A percentile compares a stretch with the other conserved stretches of the same genome.
phyloP scores from a whole-genome alignment of 805 yeast genomes.

The Starmerella apicola region DNA sequence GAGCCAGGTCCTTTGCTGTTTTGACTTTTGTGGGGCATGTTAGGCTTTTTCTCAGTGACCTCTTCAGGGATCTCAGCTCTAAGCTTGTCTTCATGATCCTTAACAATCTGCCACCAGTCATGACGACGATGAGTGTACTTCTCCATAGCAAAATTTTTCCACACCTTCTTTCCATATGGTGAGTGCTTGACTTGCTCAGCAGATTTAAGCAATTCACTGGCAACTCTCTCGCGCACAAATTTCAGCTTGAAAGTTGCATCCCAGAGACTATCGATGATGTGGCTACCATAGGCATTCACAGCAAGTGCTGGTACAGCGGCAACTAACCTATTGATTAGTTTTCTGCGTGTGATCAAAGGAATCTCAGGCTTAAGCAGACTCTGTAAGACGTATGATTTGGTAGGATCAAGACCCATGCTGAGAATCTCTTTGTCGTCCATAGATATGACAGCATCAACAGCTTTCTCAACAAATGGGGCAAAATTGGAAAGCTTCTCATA shows the following conservation, averaged over 20 bases:
- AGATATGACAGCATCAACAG: slow-evolving; percentile 33
- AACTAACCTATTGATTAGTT: slow-evolving; percentile 51
- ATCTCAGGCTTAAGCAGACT: slow-evolving; percentile 39
- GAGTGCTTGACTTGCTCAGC: slow-evolving; percentile 68
- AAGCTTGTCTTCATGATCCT: slow-evolving; percentile 25
- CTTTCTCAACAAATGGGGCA: slow-evolving; percentile 40
- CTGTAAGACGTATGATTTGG: slow-evolving; percentile 81
- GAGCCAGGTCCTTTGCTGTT: neutral
- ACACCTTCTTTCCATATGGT: slow-evolving; percentile 76
- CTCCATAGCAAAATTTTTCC: slow-evolving; percentile 94
- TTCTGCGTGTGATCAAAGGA: slow-evolving; percentile 46
- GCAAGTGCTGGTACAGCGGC: slow-evolving; percentile 48
- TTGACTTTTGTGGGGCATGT: neutral
- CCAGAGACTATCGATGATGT: slow-evolving; percentile 78
- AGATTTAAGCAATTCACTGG: slow-evolving; percentile 45
- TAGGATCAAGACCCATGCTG: slow-evolving; percentile 79
- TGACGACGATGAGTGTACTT: slow-evolving; percentile 54
- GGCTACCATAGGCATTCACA: slow-evolving; percentile 84
- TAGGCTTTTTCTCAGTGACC: too few relatives aligned
- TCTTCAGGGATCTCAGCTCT: slow-evolving; percentile 7
- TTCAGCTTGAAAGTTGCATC: slow-evolving; percentile 61
- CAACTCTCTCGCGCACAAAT: slow-evolving; percentile 77
- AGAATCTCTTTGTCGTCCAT: slow-evolving; percentile 44
- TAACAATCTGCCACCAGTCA: slow-evolving; percentile 59
- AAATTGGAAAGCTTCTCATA: slow-evolving; percentile 60